A percentile compares a stretch with the other conserved stretches of the same genome.
These are phyloP conservation scores for Aspergillus piperis DNA, from an alignment of 2,329 filamentous ascomycete species.

Conservation along the genomic window DNA sequence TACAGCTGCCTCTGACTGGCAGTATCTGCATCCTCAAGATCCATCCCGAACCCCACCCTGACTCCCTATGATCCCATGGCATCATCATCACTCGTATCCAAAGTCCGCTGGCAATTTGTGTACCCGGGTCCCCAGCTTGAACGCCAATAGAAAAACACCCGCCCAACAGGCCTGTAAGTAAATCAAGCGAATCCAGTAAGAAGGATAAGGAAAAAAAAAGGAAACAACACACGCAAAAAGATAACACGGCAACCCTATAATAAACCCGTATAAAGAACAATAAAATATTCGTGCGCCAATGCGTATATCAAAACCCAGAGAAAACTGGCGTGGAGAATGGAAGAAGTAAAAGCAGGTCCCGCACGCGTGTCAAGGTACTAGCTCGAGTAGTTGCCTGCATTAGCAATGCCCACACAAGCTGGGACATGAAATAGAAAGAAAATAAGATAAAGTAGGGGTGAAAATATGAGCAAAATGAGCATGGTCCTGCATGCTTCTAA, in stretches of 20 bases:
- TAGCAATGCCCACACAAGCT: not conserved
- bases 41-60: conserved; percentile 12
- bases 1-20: conserved; percentile 19
- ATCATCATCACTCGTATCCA: conserved; percentile 21
- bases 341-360: conserved; percentile 1
- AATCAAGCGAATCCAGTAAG: not conserved
- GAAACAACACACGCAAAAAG: not conserved
- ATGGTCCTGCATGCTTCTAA: conserved; percentile 21
- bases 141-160: conserved; percentile 16
- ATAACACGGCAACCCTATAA: not conserved
- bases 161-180: not conserved
- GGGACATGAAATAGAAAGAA: not conserved
- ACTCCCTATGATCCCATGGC: conserved; percentile 23
- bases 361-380: not conserved
- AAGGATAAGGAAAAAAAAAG: not conserved
- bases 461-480: conserved; percentile 16
- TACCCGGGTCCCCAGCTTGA: conserved; percentile 13
- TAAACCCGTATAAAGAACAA: too few relatives aligned
- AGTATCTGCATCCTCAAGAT: conserved; percentile 23
- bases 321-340: not conserved
- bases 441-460: not conserved
- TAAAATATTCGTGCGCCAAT: not conserved
- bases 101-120: conserved; percentile 23
- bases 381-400: not conserved
- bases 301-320: not conserved